Evolutionary conservation across 129 eudicot species (phyloP), one percentile per base, ranked within the genome.

Genomic region (Dittrichia graveolens): DNA sequence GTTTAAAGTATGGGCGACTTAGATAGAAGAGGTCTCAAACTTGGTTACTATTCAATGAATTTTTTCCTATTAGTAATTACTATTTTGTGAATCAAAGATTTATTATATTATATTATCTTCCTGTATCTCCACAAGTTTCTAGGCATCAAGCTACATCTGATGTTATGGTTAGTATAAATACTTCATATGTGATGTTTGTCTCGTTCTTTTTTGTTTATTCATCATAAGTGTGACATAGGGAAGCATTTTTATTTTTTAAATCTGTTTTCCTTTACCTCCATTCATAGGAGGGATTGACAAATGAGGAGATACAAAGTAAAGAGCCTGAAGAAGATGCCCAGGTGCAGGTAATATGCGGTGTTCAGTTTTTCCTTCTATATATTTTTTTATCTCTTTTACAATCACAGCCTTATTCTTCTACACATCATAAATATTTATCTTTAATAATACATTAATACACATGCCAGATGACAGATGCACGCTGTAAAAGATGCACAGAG

Each of bases 381-480:
- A 24, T 35, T 13, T 35, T 35, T 24, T 16, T 72, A 3, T 50
- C 34, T 47, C 8, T 43, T 6, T 15, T 42, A 41, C 69, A 18
- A 5, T 64, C 42, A 7, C 16, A 64, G 53, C 52, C 8, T 64
- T 24, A 24, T 24, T 24, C 31, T 24, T 24, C 2, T 8, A 6
- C 18, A 44, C 13, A 42, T 64, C 12, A 18, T 11, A 70, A 24
- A 37, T 70, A 13, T 52, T 8, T 13, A 31, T 43, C 34, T 31
- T 43, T 19, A 49, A 5, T 43, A 12, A 24, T 66, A 40, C 19
- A 0, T 76, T 19, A 10, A 45, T 55, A 63, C 49, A 9, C 79
- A 38, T 50, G 41, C 24, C 90, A 93, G 98, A 93, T 93, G 98
- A 93, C 96, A 6, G 98, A 93, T 89, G 98, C 98, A 62, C 96